Evolutionary conservation across 106 monocot species (phyloP), one percentile per base, ranked within the genome.

Genomic region (Dioscorea alata): DNA sequence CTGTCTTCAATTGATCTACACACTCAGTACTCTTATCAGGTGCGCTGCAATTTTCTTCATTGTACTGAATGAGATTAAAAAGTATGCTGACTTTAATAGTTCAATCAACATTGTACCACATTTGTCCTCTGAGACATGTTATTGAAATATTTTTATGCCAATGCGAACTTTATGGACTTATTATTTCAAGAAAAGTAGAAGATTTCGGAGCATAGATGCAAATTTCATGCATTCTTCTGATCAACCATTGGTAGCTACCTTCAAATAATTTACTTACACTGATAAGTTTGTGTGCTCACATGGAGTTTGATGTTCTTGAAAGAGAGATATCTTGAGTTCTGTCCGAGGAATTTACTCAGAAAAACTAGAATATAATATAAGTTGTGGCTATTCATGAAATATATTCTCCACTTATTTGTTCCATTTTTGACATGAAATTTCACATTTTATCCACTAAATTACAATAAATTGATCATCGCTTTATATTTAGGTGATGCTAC

Each of bases 11-110:
- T 93, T 59, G 93, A 93, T 80, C 64, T 93, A 69, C 93, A 93
- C 57, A 93, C 93, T 22, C 93, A 93, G 61, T 93, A 78, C 66
- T 89, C 93, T 64, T 93, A 86, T 73, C 93, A 93, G 93, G 93
- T 93, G 67, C 25, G 63, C 13, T 14, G 15, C 19, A 54, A 4
- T 19, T 16, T 13, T 54, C 5, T 54, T 54, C 15, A 15, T 19
- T 54, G 12, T 15, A 4, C 18, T 54, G 19, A 1, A 54, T 54
- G 0, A 54, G 18, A 18, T 54, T 54, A 54, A 54, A 53, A 13
- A 19, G 4, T 19, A 54, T 8, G 54, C 18, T 54, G 54, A 16
- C 6, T 54, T 19, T 54, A 51, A 18, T 18, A 54, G 18, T 54
- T 15, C 15, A 54, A 19, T 16, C 13, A 54, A 15, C 5, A 42